Percentiles rank a stretch among this genome's conserved stretches.
phyloP scores from a whole-genome alignment of 2,329 filamentous ascomycete species.

The Xylaria sp. region DNA sequence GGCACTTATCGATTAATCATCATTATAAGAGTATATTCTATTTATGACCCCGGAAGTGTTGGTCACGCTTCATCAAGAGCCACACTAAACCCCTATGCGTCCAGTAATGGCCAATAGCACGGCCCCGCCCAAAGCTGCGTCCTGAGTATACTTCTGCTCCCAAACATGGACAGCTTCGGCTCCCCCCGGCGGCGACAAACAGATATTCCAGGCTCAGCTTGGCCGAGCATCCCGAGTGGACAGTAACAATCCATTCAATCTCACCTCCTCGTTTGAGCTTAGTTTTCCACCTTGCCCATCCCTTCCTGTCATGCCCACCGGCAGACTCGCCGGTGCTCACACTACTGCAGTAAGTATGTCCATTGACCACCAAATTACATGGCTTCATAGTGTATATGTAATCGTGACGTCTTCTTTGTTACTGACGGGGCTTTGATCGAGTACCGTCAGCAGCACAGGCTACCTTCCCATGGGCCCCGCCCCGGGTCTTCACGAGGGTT shows the following conservation, averaged over 20 bases:
- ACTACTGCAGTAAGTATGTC: too few species aligned
- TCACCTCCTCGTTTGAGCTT: constrained; percentile 67
- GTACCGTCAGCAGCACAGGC: constrained; percentile 60
- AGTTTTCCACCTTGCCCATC: too few species aligned
- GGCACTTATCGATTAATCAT: background rate
- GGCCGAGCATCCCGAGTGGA: constrained; percentile 68
- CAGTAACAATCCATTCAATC: constrained; percentile 66
- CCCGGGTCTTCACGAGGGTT: constrained; percentile 64
- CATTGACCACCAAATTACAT: too few species aligned
- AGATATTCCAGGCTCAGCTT: constrained; percentile 71
- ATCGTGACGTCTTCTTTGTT: constrained; percentile 65
- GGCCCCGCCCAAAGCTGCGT: too few species aligned
- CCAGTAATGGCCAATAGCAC: too few species aligned
- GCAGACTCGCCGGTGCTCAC: constrained; percentile 53
- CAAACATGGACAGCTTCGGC: too few species aligned
- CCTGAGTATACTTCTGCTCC: constrained; percentile 20
- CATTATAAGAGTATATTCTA: background rate
- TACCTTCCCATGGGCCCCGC: constrained; percentile 47
- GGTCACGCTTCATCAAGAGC: background rate
- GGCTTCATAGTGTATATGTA: too few species aligned
- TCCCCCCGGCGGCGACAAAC: constrained; percentile 66
- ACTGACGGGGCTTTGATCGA: constrained; percentile 72
- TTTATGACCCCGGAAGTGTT: background rate
- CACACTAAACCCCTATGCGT: background rate
- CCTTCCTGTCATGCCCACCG: too few species aligned